Evolutionary conservation across 768 basidiomycete genomes (phyloP).

Genomic region (Psilocybe sp.): DNA sequence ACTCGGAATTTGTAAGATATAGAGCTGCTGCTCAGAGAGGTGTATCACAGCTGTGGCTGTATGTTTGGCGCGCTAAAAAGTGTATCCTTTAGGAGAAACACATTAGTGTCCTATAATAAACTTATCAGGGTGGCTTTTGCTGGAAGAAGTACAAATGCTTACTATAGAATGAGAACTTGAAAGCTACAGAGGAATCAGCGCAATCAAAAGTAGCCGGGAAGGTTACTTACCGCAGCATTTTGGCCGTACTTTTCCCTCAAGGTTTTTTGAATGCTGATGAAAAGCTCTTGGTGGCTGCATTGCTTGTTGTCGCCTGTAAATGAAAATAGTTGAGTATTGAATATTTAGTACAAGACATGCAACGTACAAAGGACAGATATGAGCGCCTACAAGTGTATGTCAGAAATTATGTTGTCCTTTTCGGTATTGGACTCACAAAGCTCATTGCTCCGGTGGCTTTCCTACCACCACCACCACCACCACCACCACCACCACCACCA

Average conservation of each 20-base stretch:
- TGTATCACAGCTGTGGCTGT: too few species aligned
- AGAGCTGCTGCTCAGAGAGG: too few species aligned
- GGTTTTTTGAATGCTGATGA: conserved; percentile 37
- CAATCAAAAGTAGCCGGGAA: background rate
- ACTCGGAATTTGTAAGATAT: too few species aligned
- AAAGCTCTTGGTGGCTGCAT: conserved; percentile 41
- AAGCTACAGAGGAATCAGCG: conserved; percentile 31
- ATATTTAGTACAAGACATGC: background rate
- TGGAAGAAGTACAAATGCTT: conserved; percentile 12
- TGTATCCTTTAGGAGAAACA: conserved; percentile 41
- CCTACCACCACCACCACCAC: too few species aligned
- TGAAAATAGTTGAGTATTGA: background rate
- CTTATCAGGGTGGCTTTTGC: conserved; percentile 7
- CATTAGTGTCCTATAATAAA: conserved; percentile 34
- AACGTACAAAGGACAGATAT: conserved; percentile 49
- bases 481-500: too few species aligned
- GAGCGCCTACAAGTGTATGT: conserved; percentile 49
- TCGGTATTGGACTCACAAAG: conserved; percentile 42
- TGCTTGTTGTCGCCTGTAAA: conserved; percentile 34
- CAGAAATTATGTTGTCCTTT: background rate
- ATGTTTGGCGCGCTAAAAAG: too few species aligned
- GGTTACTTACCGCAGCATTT: conserved; percentile 33
- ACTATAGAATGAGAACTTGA: conserved; percentile 39
- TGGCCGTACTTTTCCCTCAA: conserved; percentile 39
- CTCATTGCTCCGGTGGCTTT: conserved; percentile 79